Evolutionary conservation across 371 early-diverging fungal species (phyloP).

Genomic region (Mortierella sp.): DNA sequence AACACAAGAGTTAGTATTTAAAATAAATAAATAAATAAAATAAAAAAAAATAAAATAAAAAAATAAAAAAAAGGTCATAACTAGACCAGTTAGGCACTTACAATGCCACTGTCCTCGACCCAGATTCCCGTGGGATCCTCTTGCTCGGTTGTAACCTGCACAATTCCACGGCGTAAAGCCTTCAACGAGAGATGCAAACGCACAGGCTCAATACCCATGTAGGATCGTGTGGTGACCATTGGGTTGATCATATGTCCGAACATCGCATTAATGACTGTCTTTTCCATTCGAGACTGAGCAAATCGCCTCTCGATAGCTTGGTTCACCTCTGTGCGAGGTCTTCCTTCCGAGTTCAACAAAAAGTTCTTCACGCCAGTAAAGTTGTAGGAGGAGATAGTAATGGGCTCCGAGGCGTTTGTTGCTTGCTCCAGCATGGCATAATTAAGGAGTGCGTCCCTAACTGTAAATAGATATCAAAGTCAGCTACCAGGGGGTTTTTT

Average conservation of each 20-base stretch:
- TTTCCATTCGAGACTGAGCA: conserved; percentile 69
- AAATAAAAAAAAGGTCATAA: conserved; percentile 3
- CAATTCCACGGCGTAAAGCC: conserved; percentile 75
- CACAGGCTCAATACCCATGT: conserved; percentile 80
- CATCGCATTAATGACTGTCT: conserved; percentile 74
- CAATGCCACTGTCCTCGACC: conserved; percentile 86
- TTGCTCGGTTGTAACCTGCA: conserved; percentile 67
- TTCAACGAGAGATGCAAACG: conserved; percentile 72
- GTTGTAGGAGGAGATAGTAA: conserved; percentile 34
- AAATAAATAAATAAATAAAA: neutral
- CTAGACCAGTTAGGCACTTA: conserved; percentile 39
- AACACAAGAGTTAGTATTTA: too few species aligned
- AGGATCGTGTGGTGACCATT: conserved; percentile 83
- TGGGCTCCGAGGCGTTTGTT: conserved; percentile 62
- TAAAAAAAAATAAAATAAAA: neutral
- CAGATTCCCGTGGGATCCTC: conserved; percentile 70
- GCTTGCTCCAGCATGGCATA: conserved; percentile 84
- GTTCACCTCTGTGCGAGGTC: conserved; percentile 72
- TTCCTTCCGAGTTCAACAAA: conserved; percentile 77
- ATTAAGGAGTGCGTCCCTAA: conserved; percentile 81
- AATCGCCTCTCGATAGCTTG: conserved; percentile 56
- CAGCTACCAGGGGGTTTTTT: neutral
- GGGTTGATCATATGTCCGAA: conserved; percentile 85
- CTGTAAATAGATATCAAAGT: conserved; percentile 39
- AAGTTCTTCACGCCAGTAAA: conserved; percentile 71